phyloP scores from a whole-genome alignment of 495 filamentous ascomycete genomes.

The Chaetomium fimeti region DNA sequence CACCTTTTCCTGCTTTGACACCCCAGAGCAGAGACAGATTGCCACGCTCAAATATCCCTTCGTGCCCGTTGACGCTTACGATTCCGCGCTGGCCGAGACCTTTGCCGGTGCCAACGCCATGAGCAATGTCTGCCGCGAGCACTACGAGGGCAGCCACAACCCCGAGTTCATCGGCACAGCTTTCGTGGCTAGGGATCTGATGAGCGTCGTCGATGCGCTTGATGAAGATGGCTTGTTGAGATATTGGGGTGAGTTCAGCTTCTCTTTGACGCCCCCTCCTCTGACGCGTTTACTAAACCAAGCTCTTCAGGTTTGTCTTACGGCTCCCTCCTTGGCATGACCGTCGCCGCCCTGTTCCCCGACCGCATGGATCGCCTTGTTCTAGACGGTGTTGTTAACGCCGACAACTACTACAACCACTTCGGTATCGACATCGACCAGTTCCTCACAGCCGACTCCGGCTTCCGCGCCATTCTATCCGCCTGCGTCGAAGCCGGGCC shows the following conservation, averaged over 20 bases:
- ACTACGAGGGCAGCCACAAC: constrained; percentile 20
- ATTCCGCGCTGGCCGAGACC: constrained; percentile 4
- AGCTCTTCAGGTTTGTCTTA: constrained; percentile 53
- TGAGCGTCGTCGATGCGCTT: constrained; percentile 46
- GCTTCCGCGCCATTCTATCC: constrained; percentile 9
- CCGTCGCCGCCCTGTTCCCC: constrained; percentile 43
- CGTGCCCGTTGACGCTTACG: neutral
- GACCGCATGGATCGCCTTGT: constrained; percentile 38
- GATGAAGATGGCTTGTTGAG: constrained; percentile 46
- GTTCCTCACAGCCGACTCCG: constrained; percentile 11
- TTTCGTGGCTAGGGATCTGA: constrained; percentile 44
- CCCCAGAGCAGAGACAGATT: constrained; percentile 1
- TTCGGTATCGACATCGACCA: constrained; percentile 12
- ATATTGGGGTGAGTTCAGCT: constrained; percentile 44
- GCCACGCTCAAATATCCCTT: neutral
- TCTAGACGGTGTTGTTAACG: constrained; percentile 40
- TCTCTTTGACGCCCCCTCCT: neutral
- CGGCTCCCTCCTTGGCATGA: constrained; percentile 57
- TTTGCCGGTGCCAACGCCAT: constrained; percentile 4
- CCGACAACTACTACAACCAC: constrained; percentile 35
- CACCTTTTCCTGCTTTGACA: constrained; percentile 40
- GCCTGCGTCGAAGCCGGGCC: constrained; percentile 12
- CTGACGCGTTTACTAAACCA: neutral
- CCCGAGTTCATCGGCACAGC: constrained; percentile 40
- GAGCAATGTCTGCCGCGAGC: constrained; percentile 21